phyloP scores from a whole-genome alignment of 2,329 filamentous ascomycete genomes.

The Claviceps maximensis region DNA sequence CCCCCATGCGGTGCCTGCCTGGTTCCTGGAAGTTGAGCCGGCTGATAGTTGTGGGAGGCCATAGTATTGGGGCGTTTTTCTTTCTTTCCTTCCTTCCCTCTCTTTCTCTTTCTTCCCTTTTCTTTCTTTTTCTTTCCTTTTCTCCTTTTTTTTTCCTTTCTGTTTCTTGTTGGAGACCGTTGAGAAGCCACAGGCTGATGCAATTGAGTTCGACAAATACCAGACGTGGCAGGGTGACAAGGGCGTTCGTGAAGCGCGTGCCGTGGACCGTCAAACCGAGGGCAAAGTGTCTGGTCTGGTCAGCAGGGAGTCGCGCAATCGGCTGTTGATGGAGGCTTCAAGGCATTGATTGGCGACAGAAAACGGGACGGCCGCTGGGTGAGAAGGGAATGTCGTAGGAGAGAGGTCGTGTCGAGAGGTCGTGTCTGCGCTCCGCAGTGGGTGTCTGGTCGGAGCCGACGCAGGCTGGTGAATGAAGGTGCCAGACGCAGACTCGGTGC shows the following conservation, averaged over 20 bases:
- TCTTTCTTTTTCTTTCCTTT: too few species aligned
- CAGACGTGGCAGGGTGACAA: neutral
- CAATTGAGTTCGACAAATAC: too few species aligned
- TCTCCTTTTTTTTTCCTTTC: too few species aligned
- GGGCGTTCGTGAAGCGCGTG: neutral
- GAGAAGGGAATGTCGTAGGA: neutral
- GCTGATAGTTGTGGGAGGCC: slow-evolving; percentile 25
- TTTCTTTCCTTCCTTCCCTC: too few species aligned
- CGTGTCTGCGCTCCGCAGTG: neutral
- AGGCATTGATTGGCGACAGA: neutral
- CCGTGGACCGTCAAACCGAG: neutral
- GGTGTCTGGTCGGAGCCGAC: neutral
- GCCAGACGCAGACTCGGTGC: neutral
- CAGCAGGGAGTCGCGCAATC: neutral
- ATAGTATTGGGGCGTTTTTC: slow-evolving; percentile 11
- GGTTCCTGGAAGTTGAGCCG: slow-evolving; percentile 14
- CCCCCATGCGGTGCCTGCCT: slow-evolving; percentile 26
- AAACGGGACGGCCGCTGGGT: neutral
- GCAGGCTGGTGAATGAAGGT: neutral
- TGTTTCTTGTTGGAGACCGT: too few species aligned
- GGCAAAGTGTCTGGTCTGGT: neutral
- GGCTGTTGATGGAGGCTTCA: neutral
- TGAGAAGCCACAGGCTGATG: too few species aligned
- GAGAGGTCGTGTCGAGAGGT: neutral
- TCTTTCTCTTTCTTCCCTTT: too few species aligned